phyloP scores from a whole-genome alignment of 805 yeast genomes.

The Wickerhamiella cacticola region DNA sequence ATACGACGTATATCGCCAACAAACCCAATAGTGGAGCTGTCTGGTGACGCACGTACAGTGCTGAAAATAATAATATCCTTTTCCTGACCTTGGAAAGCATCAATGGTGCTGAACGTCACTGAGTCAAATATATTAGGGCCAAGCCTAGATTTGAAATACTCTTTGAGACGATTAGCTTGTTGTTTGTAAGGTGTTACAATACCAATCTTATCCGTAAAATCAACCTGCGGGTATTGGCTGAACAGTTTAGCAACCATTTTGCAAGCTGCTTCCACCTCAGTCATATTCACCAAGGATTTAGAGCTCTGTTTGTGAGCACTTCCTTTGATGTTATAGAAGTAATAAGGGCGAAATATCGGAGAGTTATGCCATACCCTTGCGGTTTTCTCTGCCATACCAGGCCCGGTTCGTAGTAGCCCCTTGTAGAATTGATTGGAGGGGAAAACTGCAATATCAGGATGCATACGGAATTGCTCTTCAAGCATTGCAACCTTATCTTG shows the following conservation, averaged over 20 bases:
- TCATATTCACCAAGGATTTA: conserved; percentile 49
- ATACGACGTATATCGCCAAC: conserved; percentile 83
- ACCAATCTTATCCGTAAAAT: conserved; percentile 65
- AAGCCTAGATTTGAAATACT: conserved; percentile 43
- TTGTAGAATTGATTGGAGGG: conserved; percentile 78
- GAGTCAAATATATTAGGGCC: conserved; percentile 53
- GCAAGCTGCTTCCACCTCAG: conserved; percentile 63
- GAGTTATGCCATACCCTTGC: conserved; percentile 61
- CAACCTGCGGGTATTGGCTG: conserved; percentile 34
- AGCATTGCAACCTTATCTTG: conserved; percentile 53
- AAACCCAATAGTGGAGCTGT: conserved; percentile 58
- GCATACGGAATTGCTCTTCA: conserved; percentile 95
- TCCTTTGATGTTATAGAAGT: conserved; percentile 54
- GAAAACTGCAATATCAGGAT: conserved; percentile 76
- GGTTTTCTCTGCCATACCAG: conserved; percentile 49
- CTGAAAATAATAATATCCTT: conserved; percentile 88
- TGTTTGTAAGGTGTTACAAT: conserved; percentile 91
- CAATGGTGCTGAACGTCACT: conserved; percentile 87
- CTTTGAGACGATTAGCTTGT: conserved; percentile 53
- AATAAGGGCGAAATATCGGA: conserved; percentile 54
- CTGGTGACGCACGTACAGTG: conserved; percentile 74
- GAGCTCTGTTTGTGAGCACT: not conserved
- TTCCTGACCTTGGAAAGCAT: conserved; percentile 97
- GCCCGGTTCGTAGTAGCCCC: conserved; percentile 65
- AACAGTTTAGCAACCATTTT: conserved; percentile 50